phyloP scores from a whole-genome alignment of 352 stramenopile species.

The Phytophthora tentaculata region DNA sequence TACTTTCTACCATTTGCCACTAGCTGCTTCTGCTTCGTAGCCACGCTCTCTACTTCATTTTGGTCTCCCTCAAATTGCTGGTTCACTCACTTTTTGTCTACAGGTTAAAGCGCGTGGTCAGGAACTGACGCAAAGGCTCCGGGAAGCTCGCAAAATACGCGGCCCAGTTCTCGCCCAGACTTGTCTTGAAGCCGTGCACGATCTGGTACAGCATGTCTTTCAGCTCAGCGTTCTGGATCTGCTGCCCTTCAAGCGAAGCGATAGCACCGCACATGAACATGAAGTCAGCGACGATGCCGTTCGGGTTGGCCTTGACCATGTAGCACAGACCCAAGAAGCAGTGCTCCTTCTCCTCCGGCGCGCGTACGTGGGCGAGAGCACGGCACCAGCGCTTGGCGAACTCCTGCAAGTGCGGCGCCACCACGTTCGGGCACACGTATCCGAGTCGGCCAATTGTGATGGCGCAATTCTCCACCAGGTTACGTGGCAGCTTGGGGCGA shows the following conservation, averaged over 20 bases:
- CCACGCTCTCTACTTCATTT: constrained; percentile 24
- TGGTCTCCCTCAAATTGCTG: constrained; percentile 9
- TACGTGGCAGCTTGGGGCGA: constrained; percentile 84
- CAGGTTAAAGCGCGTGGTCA: constrained; percentile 84
- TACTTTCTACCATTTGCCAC: constrained; percentile 26
- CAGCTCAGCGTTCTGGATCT: constrained; percentile 78
- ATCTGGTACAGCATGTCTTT: constrained; percentile 91
- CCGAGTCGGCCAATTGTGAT: constrained; percentile 91
- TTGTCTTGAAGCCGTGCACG: constrained; percentile 89
- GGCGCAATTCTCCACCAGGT: constrained; percentile 90
- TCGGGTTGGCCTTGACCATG: constrained; percentile 92
- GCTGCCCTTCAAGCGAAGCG: constrained; percentile 83
- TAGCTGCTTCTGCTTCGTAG: constrained; percentile 27
- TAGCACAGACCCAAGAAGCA: constrained; percentile 91
- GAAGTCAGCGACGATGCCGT: constrained; percentile 87
- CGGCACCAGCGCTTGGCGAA: constrained; percentile 92
- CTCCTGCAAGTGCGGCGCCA: constrained; percentile 83
- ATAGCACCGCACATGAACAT: constrained; percentile 92
- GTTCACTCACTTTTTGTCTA: constrained; percentile 44
- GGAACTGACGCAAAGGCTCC: constrained; percentile 79
- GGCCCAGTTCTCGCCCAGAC: constrained; percentile 86
- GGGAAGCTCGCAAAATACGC: constrained; percentile 89
- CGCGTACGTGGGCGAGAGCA: constrained; percentile 82
- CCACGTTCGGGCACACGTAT: constrained; percentile 83
- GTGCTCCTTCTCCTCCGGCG: constrained; percentile 89